These are phyloP conservation scores for Pleurotus eryngii DNA, from an alignment of 768 basidiomycete genomes.

Conservation along the genomic window DNA sequence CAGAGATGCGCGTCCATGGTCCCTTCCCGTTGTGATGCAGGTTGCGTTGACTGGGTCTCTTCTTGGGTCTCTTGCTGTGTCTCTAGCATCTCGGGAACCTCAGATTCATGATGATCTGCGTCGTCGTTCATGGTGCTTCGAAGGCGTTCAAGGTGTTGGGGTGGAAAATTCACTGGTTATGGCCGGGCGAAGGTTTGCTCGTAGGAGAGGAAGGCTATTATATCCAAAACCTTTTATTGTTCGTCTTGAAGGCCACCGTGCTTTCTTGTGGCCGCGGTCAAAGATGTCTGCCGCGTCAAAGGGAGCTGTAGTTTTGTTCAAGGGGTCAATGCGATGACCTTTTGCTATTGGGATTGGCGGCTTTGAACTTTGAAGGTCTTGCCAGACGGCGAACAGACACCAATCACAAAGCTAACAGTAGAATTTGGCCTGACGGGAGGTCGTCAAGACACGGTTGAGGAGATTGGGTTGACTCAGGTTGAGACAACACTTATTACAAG, in stretches of 20 bases:
- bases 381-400: not conserved
- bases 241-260: constrained; percentile 5
- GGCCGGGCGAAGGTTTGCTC: too few species aligned
- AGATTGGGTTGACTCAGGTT: not conserved
- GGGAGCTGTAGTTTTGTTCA: not conserved
- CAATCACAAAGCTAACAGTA: not conserved
- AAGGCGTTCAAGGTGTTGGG: not conserved
- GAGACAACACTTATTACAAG: not conserved
- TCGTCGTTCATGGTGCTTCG: not conserved
- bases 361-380: not conserved
- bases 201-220: not conserved
- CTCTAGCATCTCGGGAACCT: constrained; percentile 24
- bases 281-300: constrained; percentile 2
- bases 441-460: not conserved
- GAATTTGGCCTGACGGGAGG: not conserved
- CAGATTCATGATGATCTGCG: not conserved
- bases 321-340: not conserved
- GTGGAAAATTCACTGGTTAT: not conserved
- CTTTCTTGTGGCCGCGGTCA: not conserved
- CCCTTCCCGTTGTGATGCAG: constrained; percentile 32
- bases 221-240: constrained; percentile 7
- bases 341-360: not conserved
- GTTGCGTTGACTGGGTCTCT: constrained; percentile 40
- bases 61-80: constrained; percentile 21
- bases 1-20: constrained; percentile 48